Conservation (phyloP, 75 land plant species). For the Pinus tabuliformis region DNA sequence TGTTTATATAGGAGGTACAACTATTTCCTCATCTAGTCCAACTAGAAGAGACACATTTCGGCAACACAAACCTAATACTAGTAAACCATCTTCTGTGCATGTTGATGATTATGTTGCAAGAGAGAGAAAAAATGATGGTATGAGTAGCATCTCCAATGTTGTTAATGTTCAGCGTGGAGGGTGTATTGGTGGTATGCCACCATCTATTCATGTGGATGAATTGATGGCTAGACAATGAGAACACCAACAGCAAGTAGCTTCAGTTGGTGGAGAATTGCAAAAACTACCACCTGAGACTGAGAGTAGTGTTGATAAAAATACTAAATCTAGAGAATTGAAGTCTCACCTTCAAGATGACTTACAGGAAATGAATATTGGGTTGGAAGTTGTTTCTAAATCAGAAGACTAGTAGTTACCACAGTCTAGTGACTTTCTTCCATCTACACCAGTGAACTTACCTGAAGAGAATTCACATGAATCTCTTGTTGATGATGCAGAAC, state of each 20-base stretch:
- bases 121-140: conserved; percentile 68
- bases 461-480: conserved; percentile 47
- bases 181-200: conserved; percentile 81
- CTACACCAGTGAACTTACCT: conserved; percentile 23
- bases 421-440: conserved; percentile 44
- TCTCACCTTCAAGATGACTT: conserved; percentile 72
- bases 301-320: conserved; percentile 18
- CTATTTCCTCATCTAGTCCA: conserved; percentile 39
- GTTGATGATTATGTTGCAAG: conserved; percentile 99
- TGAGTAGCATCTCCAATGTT: conserved; percentile 39
- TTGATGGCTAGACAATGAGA: conserved; percentile 95
- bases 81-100: conserved; percentile 99
- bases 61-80: conserved; percentile 91
- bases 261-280: conserved; percentile 25
- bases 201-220: conserved; percentile 97
- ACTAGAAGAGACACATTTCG: conserved; percentile 80
- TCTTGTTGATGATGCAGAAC: conserved; percentile 44
- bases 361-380: conserved; percentile 70
- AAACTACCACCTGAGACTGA: conserved; percentile 16
- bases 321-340: conserved; percentile 36
- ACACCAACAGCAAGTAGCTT: conserved; percentile 40
- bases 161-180: conserved; percentile 56
- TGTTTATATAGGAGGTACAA: conserved; percentile 32
- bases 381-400: conserved; percentile 68
- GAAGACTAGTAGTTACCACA: conserved; percentile 69